Evolutionary conservation across 1,284 basidiomycete species (phyloP).

Genomic region (Pulveroboletus sp.): DNA sequence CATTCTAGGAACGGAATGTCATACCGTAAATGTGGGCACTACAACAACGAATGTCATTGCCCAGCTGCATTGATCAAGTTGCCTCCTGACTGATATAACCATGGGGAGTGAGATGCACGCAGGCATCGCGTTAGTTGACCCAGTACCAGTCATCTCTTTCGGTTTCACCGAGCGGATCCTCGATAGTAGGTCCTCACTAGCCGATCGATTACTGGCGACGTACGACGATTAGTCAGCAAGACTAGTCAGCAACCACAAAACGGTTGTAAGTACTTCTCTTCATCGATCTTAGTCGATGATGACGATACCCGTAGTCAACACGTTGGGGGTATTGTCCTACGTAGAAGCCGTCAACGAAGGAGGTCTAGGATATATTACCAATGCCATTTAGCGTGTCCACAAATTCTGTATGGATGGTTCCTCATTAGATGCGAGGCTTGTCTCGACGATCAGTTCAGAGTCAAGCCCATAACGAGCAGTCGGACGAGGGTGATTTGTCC

Average conservation of each 20-base stretch:
- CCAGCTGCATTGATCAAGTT: slow-evolving; percentile 9
- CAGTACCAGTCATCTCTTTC: slow-evolving; percentile 58
- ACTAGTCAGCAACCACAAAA: slow-evolving; percentile 38
- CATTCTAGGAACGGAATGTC: slow-evolving; percentile 34
- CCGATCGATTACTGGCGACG: slow-evolving; percentile 16
- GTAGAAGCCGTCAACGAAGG: slow-evolving; percentile 29
- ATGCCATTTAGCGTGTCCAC: slow-evolving; percentile 30
- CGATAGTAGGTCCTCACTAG: slow-evolving; percentile 45
- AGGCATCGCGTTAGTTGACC: not conserved
- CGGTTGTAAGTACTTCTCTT: slow-evolving; percentile 32
- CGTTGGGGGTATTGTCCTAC: slow-evolving; percentile 54
- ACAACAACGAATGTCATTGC: slow-evolving; percentile 20
- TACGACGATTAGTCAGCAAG: slow-evolving; percentile 35
- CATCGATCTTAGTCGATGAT: not conserved
- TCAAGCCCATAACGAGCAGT: slow-evolving; percentile 20
- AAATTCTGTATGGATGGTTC: slow-evolving; percentile 18
- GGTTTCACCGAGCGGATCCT: slow-evolving; percentile 63
- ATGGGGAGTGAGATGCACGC: slow-evolving; percentile 31
- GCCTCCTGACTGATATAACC: slow-evolving; percentile 10
- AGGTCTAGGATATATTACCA: slow-evolving; percentile 13
- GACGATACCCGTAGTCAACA: slow-evolving; percentile 49
- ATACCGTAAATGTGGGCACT: slow-evolving; percentile 18
- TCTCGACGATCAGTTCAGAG: slow-evolving; percentile 13
- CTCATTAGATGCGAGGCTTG: not conserved
- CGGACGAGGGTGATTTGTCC: slow-evolving; percentile 16